Evolutionary conservation across 176 grass and related monocot genomes (phyloP), one percentile per base, ranked within the genome.

Genomic region (Paspalum notatum): DNA sequence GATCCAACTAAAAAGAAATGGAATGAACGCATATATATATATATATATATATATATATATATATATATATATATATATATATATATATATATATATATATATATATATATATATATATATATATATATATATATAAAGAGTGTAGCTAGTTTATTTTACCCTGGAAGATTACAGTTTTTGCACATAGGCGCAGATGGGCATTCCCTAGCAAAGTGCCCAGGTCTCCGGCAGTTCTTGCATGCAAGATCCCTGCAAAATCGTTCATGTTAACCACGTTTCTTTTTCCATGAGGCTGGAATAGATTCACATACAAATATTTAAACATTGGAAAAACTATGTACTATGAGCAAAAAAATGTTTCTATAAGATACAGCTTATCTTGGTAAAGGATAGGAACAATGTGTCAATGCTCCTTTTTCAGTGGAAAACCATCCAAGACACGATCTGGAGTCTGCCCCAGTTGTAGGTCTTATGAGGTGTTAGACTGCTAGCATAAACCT

Each of bases 181-280:
- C 90, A 98, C 27, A 85, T 88, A 61, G 90, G 81, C 62, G 78
- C 82, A 82, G 91, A 91, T 48, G 86, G 86, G 63, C 96, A 95
- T 7, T 93, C 92, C 86, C 90, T 95, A 51, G 90, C 96, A 52
- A 83, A 95, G 66, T 93, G 92, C 18, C 96, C 92, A 82, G 92
- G 90, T 63, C 85, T 87, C 62, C 93, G 92, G 84, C 96, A 98
- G 42, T 93, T 98, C 37, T 93, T 95, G 88, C 96, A 98, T 37
- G 59, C 77, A 77, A 75, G 85, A 82, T 94, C 86, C 85, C 95
- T 94, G 80, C 17, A 85, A 83, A 66, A 62, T 64, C 38, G 69
- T 82, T 51, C 56, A 62, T 83, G 57, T 80, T 66, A 80, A 68
- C 38, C 13, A 25, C 26, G 25, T 68, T 18, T 62, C 17, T 25